Percentiles rank a stretch among this genome's conserved stretches.
Evolutionary conservation across 192 early-diverging fungal genomes (phyloP).

Genomic region (Coemansia sp.): DNA sequence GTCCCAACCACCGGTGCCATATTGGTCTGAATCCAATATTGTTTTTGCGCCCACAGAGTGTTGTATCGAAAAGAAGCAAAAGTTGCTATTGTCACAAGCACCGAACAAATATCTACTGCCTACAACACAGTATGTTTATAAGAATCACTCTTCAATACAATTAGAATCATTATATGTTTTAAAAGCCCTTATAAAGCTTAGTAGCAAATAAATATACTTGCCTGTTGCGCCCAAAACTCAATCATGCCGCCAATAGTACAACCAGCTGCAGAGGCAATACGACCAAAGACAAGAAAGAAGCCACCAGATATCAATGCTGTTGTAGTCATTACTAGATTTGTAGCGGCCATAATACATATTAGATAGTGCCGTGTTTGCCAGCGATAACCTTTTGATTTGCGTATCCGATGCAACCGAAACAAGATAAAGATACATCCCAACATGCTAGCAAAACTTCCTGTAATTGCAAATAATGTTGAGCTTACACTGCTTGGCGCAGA

Average conservation of each 20-base stretch:
- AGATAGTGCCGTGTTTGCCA: conserved; percentile 41
- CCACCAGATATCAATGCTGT: conserved; percentile 23
- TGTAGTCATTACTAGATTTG: conserved; percentile 18
- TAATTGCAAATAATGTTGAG: conserved; percentile 24
- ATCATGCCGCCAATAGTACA: conserved; percentile 46
- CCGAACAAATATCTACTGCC: conserved; percentile 28
- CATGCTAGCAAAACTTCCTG: conserved; percentile 26
- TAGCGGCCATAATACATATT: conserved; percentile 6
- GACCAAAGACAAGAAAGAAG: conserved; percentile 36
- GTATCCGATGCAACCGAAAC: conserved; percentile 6
- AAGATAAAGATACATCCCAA: conserved; percentile 21
- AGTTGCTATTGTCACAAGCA: conserved; percentile 24
- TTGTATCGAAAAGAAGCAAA: conserved; percentile 23
- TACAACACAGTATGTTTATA: neutral
- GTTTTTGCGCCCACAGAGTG: conserved; percentile 17
- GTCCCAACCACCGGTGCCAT: conserved; percentile 37
- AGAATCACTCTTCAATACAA: neutral
- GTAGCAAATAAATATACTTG: conserved; percentile 3
- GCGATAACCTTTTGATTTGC: neutral
- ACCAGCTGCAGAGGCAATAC: conserved; percentile 22
- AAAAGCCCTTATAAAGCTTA: neutral
- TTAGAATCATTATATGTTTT: too few species aligned
- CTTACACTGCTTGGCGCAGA: conserved; percentile 48
- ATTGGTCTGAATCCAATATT: conserved; percentile 46
- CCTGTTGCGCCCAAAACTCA: conserved; percentile 44